Conservation (phyloP, 2,329 filamentous ascomycete genomes). For the Claviceps capensis region DNA sequence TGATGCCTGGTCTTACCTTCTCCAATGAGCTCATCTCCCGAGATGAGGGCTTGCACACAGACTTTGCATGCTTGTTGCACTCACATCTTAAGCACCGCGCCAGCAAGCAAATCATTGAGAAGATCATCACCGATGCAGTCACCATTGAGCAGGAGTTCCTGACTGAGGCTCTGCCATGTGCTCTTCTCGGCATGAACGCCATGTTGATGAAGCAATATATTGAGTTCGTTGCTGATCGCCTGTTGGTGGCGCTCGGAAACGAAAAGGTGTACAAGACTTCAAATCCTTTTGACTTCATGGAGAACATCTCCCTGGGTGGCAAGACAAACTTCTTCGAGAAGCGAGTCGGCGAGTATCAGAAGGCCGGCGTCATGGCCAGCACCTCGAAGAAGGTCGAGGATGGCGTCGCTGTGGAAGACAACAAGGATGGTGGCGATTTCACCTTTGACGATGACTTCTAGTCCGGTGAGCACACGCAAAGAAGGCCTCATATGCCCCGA, state of each 20-base stretch:
- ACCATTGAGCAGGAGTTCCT: conserved; percentile 95
- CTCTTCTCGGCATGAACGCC: conserved; percentile 93
- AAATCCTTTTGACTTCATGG: conserved; percentile 99
- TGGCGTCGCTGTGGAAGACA: conserved; percentile 26
- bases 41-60: conserved; percentile 97
- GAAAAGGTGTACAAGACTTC: conserved; percentile 81
- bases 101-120: conserved; percentile 62
- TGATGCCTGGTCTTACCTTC: conserved; percentile 97
- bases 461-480: conserved; percentile 17
- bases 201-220: conserved; percentile 99
- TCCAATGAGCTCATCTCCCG: conserved; percentile 99
- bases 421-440: conserved; percentile 62
- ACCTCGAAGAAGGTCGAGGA: conserved; percentile 59
- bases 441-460: conserved; percentile 96
- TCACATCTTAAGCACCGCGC: conserved; percentile 93
- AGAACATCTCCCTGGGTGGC: conserved; percentile 95
- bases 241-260: conserved; percentile 86
- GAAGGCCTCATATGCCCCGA: conserved; percentile 9
- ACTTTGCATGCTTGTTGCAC: conserved; percentile 95
- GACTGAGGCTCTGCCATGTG: conserved; percentile 85
- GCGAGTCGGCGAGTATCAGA: conserved; percentile 98
- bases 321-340: conserved; percentile 99
- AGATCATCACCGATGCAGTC: conserved; percentile 91
- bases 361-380: conserved; percentile 95
- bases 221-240: conserved; percentile 94